Base-by-base conservation (phyloP, 345 rosid species). In the Laguncularia racemosa region DNA sequence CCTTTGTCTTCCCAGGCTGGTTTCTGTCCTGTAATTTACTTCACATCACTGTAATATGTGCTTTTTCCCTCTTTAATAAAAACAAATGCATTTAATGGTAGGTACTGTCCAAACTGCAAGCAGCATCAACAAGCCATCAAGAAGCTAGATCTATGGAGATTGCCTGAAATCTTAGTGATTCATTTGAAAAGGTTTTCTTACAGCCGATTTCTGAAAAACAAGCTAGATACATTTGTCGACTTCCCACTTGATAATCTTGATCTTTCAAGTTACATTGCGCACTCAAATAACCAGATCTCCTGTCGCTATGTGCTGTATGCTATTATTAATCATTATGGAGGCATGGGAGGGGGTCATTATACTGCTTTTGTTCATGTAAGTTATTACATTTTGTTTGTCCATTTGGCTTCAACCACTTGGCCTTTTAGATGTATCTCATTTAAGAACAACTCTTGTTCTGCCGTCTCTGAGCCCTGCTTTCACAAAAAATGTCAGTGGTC, bases 261-360 rank as follows among this genome's bases (percentile, higher is more conserved):
- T 64, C 74, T 85, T 56, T 78, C 84, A 46, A 48, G 67, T 19
- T 80, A 85, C 62, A 70, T 85, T 61, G 68, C 78, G 52, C 64
- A 56, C 67, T 67, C 60, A 59, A 76, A 66, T 47, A 57, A 63
- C 62, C 69, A 57, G 52, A 46, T 52, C 19, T 61, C 77, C 26
- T 61, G 76, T 64, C 58, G 67, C 50, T 85, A 85, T 51, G 57
- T 46, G 52, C 67, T 82, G 52, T 82, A 82, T 69, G 84, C 88
- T 1, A 62, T 71, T 56, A 78, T 78, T 64, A 85, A 85, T 62
- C 92, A 85, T 71, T 73, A 82, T 53, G 92, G 92, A 59, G 76
- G 79, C 71, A 62, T 85, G 84, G 92, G 86, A 69, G 86, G 84
- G 2, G 92, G 92, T 55, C 92, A 85, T 65, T 82, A 82, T 62